Percentiles rank a stretch among this genome's conserved stretches.
phyloP scores from a whole-genome alignment of 176 grass and related monocot genomes.

The Leersia perrieri region DNA sequence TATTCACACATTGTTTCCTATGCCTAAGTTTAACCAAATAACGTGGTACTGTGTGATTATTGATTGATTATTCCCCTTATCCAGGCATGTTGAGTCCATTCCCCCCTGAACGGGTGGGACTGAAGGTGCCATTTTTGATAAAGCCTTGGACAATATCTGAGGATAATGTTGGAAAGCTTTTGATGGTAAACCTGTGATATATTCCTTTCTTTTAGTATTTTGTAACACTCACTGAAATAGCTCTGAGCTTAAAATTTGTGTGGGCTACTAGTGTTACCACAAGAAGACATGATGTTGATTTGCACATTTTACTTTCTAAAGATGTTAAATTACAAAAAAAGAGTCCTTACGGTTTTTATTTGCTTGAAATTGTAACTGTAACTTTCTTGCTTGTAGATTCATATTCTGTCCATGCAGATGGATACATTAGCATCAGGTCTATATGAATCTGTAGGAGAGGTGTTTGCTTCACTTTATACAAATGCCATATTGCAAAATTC shows the following conservation, averaged over 20 bases:
- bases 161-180: conserved; percentile 82
- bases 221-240: background rate
- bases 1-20: background rate
- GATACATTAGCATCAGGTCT: conserved; percentile 3
- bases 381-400: conserved; percentile 14
- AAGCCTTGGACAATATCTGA: conserved; percentile 80
- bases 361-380: background rate
- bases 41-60: background rate
- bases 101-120: conserved; percentile 58
- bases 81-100: conserved; percentile 75
- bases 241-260: conserved; percentile 16
- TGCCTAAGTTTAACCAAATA: background rate
- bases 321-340: conserved; percentile 3
- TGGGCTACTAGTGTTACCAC: conserved; percentile 4
- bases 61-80: background rate
- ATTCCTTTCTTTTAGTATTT: background rate
- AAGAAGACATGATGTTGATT: background rate
- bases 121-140: conserved; percentile 72
- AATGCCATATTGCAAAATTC: background rate
- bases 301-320: conserved; percentile 11
- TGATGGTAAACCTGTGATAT: conserved; percentile 69
- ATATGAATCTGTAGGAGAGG: background rate
- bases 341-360: background rate
- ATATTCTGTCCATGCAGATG: conserved; percentile 6
- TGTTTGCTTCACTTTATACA: background rate